Evolutionary conservation across 768 basidiomycete genomes (phyloP), one percentile per base, ranked within the genome.

Genomic region (Galerina sulciceps): DNA sequence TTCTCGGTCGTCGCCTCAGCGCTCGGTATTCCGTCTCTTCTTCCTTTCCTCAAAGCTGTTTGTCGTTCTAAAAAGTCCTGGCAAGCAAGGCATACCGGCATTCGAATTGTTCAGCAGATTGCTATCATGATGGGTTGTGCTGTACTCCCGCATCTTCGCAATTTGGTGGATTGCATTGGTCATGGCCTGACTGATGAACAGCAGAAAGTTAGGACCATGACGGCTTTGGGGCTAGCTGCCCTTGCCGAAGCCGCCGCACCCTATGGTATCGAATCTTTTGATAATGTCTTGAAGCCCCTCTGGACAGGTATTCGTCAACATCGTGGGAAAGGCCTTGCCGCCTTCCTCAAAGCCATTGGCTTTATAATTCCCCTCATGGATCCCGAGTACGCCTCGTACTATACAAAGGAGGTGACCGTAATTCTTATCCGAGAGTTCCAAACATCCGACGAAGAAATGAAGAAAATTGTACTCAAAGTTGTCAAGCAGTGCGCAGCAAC

Each of bases 91-190:
- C 97, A 99, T 74, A 99, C 97, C 4, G 97, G 97, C 75, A 99
- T 99, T 68, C 94, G 97, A 67, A 99, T 99, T 62, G 95, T 99
- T 10, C 97, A 99, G 75, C 97, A 99, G 74, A 99, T 99, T 50
- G 96, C 97, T 17, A 96, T 98, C 69, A 98, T 99, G 96, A 99
- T 99, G 96, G 96, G 96, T 15, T 99, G 97, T 66, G 96, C 96
- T 15, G 94, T 99, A 20, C 84, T 99, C 1, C 97, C 97, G 14
- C 97, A 99, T 75, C 81, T 99, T 40, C 90, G 96, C 48, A 99
- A 98, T 68, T 81, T 99, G 43, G 97, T 99, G 22, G 93, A 96
- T 60, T 94, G 96, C 63, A 94, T 99, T 50, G 94, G 96, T 1
- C 91, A 93, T 69, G 95, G 94, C 38, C 77, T 96, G 50, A 86